phyloP scores from a whole-genome alignment of 805 yeast species.

The Candida boleticola region DNA sequence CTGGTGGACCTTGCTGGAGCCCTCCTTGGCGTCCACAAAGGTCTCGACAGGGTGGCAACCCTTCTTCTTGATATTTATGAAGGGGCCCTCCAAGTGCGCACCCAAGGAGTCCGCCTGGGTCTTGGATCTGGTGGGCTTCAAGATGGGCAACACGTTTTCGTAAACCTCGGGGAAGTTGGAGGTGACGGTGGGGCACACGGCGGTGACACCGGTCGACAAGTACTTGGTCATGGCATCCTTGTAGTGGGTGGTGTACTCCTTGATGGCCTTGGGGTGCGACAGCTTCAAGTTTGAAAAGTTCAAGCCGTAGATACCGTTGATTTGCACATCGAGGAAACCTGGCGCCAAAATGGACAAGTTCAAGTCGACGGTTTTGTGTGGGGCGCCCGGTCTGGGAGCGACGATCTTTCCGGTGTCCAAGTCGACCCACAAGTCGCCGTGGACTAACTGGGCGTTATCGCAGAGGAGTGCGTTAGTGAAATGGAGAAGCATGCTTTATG shows the following conservation, averaged over 20 bases:
- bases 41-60: conserved; percentile 52
- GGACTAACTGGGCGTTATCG: conserved; percentile 36
- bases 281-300: conserved; percentile 44
- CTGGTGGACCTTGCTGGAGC: conserved; percentile 24
- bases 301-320: conserved; percentile 57
- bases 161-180: conserved; percentile 51
- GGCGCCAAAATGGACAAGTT: conserved; percentile 50
- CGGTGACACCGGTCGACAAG: conserved; percentile 52
- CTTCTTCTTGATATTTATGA: conserved; percentile 45
- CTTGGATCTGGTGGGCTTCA: conserved; percentile 30
- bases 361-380: conserved; percentile 37
- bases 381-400: conserved; percentile 16
- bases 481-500: conserved; percentile 3
- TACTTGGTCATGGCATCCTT: conserved; percentile 45
- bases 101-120: conserved; percentile 47
- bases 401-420: conserved; percentile 41
- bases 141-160: conserved; percentile 43
- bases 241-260: conserved; percentile 33
- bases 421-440: conserved; percentile 45
- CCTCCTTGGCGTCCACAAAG: conserved; percentile 37
- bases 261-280: conserved; percentile 29
- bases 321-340: conserved; percentile 56
- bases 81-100: conserved; percentile 62
- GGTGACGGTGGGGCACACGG: conserved; percentile 56
- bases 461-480: conserved; percentile 24